Conservation (phyloP, 2,329 filamentous ascomycete species). For the Lachnellula occidentalis region DNA sequence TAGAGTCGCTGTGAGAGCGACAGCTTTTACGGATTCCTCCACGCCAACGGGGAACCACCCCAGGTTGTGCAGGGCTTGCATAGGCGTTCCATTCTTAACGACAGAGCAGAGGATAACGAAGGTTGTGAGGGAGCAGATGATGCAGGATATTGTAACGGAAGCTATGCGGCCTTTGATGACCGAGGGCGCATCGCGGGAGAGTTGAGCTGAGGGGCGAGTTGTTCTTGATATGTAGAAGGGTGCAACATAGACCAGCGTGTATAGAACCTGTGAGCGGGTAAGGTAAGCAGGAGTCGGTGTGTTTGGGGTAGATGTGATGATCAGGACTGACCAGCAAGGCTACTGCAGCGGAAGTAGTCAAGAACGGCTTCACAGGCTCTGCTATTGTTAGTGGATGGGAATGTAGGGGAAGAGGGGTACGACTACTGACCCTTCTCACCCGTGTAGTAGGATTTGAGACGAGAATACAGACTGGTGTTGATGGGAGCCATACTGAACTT, state of each 20-base stretch:
- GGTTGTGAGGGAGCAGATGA: slow-evolving; percentile 61
- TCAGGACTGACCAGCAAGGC: slow-evolving; percentile 20
- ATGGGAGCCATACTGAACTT: slow-evolving; percentile 24
- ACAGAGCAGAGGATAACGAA: slow-evolving; percentile 57
- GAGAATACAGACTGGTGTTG: slow-evolving; percentile 14
- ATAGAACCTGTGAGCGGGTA: slow-evolving; percentile 52
- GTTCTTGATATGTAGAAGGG: slow-evolving; percentile 81
- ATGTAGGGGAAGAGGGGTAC: not conserved
- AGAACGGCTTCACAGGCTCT: slow-evolving; percentile 24
- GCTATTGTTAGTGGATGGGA: slow-evolving; percentile 1
- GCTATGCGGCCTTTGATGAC: slow-evolving; percentile 84
- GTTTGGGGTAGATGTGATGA: not conserved
- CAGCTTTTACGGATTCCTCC: slow-evolving; percentile 54
- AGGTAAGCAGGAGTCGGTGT: not conserved
- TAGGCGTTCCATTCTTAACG: slow-evolving; percentile 40
- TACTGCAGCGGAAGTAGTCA: slow-evolving; percentile 24
- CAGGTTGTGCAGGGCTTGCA: slow-evolving; percentile 61
- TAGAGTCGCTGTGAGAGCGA: slow-evolving; percentile 70
- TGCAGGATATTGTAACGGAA: slow-evolving; percentile 71
- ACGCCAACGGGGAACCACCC: slow-evolving; percentile 76
- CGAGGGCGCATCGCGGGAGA: slow-evolving; percentile 81
- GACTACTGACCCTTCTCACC: slow-evolving; percentile 22
- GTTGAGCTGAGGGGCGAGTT: slow-evolving; percentile 71
- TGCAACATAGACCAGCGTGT: slow-evolving; percentile 83
- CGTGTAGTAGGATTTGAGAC: slow-evolving; percentile 23